Conservation (phyloP, 805 yeast genomes). For the Candida coleopterorum region DNA sequence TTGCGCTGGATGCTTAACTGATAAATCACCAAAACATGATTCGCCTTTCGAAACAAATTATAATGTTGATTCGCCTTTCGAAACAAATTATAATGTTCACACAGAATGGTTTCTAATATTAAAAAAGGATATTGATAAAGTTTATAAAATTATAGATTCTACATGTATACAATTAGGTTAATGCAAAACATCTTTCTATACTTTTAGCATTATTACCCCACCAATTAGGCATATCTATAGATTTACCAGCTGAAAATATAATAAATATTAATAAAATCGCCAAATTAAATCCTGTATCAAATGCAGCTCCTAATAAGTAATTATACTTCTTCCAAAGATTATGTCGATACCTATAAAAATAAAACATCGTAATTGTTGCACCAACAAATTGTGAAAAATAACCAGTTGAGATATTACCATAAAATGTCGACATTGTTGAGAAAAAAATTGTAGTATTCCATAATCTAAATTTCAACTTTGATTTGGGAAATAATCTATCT, state of each 20-base stretch:
- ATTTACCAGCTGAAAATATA: slow-evolving; percentile 18
- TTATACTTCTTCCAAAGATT: slow-evolving; percentile 35
- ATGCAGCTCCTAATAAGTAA: slow-evolving; percentile 44
- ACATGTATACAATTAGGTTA: slow-evolving; percentile 12
- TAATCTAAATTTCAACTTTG: slow-evolving; percentile 18
- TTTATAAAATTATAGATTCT: slow-evolving; percentile 31
- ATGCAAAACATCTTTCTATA: slow-evolving; percentile 42
- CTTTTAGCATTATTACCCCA: slow-evolving; percentile 39
- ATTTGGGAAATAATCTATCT: slow-evolving; percentile 19
- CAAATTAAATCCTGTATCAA: slow-evolving; percentile 43
- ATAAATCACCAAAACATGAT: slow-evolving; percentile 4
- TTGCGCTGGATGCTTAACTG: slow-evolving; percentile 41
- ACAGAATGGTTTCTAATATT: slow-evolving; percentile 58
- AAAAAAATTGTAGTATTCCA: slow-evolving; percentile 44
- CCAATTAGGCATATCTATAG: slow-evolving; percentile 32
- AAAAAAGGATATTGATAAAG: slow-evolving; percentile 27
- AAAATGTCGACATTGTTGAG: slow-evolving; percentile 39
- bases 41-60: too few relatives aligned
- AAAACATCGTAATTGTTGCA: slow-evolving; percentile 41
- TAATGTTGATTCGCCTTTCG: slow-evolving; percentile 9
- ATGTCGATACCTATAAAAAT: slow-evolving; percentile 30
- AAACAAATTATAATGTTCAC: slow-evolving; percentile 33
- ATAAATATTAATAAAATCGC: slow-evolving; percentile 32
- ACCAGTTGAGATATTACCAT: slow-evolving; percentile 44
- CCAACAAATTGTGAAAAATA: slow-evolving; percentile 38